Evolutionary conservation across 176 grass and related monocot species (phyloP), one percentile per base, ranked within the genome.

Genomic region (Avena atlantica): DNA sequence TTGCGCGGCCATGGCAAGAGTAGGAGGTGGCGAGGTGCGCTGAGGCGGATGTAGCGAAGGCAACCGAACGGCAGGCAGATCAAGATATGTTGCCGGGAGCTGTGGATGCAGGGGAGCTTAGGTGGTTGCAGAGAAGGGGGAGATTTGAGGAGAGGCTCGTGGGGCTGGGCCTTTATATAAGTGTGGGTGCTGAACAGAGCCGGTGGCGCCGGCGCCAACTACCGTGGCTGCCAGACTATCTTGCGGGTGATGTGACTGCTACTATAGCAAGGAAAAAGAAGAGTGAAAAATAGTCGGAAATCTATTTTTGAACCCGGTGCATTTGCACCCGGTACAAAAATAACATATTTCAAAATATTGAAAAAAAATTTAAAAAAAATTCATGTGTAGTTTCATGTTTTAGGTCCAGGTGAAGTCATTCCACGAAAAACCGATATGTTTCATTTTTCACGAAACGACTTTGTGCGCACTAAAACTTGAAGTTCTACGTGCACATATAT

Each of bases 91-190:
- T 59, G 16, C 20, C 4, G 15, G 12, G 60, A 25, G 62, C n/a
- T 19, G 47, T 58, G 36, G 68, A 72, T 59, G 70, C 9, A 81
- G 37, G 75, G 55, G 64, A 47, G 71, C 40, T 60, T 9, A 27
- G 25, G 21, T 10, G 25, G 27, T 31, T 52, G 5, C 8, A 14
- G 78, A 62, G 83, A 8, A 42, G 10, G 36, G 11, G 12, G 81
- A 44, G 19, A 10, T 25, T 45, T 81, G 76, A 57, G 29, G 76
- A 66, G 60, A 47, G 51, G 17, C 64, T 61, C 25, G 70, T 65
- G 47, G n/a, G 59, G n/a, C 57, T 19, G 29, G 81, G 82, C 50
- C 69, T 78, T 84, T 91, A 81, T 91, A 91, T 78, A 88, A 76
- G 70, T 51, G 72, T 15, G 20, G 13, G 15, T 29, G n/a, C 36